Conservation (phyloP, 1,139 yeast species). For the Magnusiomyces ingens region DNA sequence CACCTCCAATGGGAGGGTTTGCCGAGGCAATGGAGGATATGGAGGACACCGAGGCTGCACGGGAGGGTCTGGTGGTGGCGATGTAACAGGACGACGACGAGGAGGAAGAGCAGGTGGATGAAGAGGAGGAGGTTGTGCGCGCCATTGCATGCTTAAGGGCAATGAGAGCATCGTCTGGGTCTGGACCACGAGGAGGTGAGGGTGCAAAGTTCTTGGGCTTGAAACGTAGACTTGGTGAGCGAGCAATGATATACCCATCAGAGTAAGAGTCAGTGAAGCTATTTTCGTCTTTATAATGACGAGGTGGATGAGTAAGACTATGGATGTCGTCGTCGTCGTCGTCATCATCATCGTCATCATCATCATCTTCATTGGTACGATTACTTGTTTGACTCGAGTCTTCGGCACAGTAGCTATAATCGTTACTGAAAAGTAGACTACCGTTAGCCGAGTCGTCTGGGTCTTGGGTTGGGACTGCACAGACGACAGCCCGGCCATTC, state of each 20-base stretch:
- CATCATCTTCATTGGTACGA: too few species aligned
- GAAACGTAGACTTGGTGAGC: too few species aligned
- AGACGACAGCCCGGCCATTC: neutral
- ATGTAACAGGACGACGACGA: too few species aligned
- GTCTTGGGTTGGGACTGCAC: conserved; percentile 1
- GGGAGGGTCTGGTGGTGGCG: too few species aligned
- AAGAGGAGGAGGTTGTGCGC: conserved; percentile 1
- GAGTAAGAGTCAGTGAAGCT: too few species aligned
- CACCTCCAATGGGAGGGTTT: conserved; percentile 46
- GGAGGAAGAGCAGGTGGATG: neutral
- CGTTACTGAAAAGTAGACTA: neutral
- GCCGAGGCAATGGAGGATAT: conserved; percentile 35
- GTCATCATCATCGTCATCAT: neutral
- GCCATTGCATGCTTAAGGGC: conserved; percentile 12
- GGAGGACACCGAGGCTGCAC: neutral
- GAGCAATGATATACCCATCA: too few species aligned
- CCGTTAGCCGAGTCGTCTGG: too few species aligned
- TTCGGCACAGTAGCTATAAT: neutral
- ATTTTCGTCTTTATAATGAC: too few species aligned
- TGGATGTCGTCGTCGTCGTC: neutral
- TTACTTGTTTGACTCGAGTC: too few species aligned
- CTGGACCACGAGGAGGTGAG: neutral
- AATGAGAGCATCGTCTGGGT: conserved; percentile 12
- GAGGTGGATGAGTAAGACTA: neutral
- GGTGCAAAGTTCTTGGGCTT: neutral